Conservation (phyloP, 2,329 filamentous ascomycete species). For the Colletotrichum paranaense region DNA sequence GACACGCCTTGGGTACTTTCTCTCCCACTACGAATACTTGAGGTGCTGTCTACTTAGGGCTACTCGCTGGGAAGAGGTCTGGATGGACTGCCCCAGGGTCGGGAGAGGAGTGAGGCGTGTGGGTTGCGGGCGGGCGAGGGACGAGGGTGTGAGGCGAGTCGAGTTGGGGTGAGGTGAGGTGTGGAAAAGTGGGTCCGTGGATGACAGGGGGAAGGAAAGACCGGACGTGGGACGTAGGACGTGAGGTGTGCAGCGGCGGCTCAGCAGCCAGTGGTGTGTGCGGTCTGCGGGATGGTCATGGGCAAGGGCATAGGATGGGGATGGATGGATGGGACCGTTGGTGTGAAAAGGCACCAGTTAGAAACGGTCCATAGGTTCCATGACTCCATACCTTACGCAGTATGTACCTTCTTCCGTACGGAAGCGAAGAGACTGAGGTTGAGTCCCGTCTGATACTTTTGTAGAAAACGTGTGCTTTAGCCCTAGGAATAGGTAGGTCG, state of each 20-base stretch:
- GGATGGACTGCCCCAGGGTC: background rate
- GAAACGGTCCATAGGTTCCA: background rate
- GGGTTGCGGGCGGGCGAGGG: background rate
- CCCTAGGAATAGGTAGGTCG: background rate
- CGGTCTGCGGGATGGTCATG: background rate
- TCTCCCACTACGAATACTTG: no score
- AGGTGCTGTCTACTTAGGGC: background rate
- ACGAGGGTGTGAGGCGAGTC: background rate
- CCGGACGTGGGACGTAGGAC: constrained; percentile 3
- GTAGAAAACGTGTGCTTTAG: background rate
- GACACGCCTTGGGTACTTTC: background rate
- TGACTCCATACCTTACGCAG: no score
- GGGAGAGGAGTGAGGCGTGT: constrained; percentile 17
- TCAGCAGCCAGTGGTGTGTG: constrained; percentile 26
- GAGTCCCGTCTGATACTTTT: background rate
- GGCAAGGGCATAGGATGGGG: background rate
- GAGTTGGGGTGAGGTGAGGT: background rate
- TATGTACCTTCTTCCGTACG: background rate
- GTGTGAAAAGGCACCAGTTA: background rate
- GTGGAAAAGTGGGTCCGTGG: background rate
- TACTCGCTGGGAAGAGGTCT: background rate
- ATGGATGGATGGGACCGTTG: background rate
- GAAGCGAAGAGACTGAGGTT: background rate
- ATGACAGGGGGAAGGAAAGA: background rate
- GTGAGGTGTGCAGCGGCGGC: constrained; percentile 23